Base-by-base conservation (phyloP, 2,329 filamentous ascomycete genomes). In the Monilinia vaccinii-corymbosi region DNA sequence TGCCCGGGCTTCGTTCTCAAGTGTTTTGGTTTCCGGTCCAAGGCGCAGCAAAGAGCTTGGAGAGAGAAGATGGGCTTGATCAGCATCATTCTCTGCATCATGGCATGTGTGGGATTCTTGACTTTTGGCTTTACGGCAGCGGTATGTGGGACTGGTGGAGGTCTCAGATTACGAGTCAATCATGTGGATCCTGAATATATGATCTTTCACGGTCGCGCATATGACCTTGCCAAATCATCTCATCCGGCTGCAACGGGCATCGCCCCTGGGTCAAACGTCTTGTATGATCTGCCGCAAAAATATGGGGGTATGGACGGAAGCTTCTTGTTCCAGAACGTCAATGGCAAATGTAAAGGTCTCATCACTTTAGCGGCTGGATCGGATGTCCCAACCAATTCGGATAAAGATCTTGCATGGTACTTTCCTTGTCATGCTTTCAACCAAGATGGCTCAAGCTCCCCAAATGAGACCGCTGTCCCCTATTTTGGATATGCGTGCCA, bases 321-420 rank as follows among this genome's bases (percentile, higher is more conserved):
- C 71, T 99, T 99, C 72, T 76, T 99, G 70, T 99, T 99, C 76
- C 94, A 99, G 73, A 96, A 97, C 66, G 94, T 99, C 73, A 99
- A 99, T 68, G 95, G 94, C 51, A 89, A 88, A 64, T 99, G 94
- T 81, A 99, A 97, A 76, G 88, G 82, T 11, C 75, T 97, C 60
- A 96, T 99, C 71, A 96, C 84, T 0, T 74, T 80, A 9, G 83
- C 87, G 1, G 71, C 80, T 1, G 78, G 78, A 59, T 95, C 92
- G 0, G 87, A 91, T 67, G 85, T 99, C 10, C 91, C 92, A 1
- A 88, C 87, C 7, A 86, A 96, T 71, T 75, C 73, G 31, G 76
- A 86, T 56, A 84, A 82, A 8, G 85, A 96, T 60, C 76, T 99
- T 63, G 94, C 87, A 1, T 99, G 94, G 93, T 99, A 99, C 73